These are phyloP conservation scores for Leishmania lainsoni DNA, from an alignment of 208 protist species.

Conservation along the genomic window DNA sequence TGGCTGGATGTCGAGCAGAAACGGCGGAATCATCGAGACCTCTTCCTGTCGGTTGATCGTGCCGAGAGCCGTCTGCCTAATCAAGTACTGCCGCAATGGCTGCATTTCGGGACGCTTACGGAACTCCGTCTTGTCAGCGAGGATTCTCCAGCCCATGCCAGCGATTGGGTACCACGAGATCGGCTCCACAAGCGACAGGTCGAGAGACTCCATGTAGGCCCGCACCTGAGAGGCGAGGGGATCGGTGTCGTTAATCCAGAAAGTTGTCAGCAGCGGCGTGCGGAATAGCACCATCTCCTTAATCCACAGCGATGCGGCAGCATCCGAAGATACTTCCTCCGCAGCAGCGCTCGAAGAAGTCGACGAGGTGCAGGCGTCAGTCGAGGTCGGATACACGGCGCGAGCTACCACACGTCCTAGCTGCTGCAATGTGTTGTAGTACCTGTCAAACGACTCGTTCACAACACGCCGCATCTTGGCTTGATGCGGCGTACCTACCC, in stretches of 20 bases:
- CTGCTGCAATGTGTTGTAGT: constrained; percentile 76
- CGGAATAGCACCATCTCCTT: constrained; percentile 74
- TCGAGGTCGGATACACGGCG: constrained; percentile 14
- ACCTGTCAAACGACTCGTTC: constrained; percentile 63
- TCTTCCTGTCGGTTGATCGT: constrained; percentile 88
- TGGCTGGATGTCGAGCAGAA: constrained; percentile 82
- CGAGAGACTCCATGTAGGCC: constrained; percentile 54
- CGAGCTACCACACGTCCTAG: constrained; percentile 38
- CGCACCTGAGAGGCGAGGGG: constrained; percentile 57
- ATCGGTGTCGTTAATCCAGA: constrained; percentile 88
- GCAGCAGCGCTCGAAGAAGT: neutral
- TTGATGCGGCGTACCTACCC: constrained; percentile 60
- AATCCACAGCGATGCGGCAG: constrained; percentile 39
- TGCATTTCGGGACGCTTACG: constrained; percentile 74
- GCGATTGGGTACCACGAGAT: constrained; percentile 84
- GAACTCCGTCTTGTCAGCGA: constrained; percentile 78
- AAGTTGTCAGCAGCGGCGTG: constrained; percentile 71
- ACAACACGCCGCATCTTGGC: constrained; percentile 50
- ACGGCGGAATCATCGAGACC: constrained; percentile 84
- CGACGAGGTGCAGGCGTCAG: neutral
- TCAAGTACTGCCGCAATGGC: constrained; percentile 75
- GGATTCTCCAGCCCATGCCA: constrained; percentile 82
- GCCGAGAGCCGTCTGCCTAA: constrained; percentile 78
- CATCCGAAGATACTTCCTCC: constrained; percentile 1
- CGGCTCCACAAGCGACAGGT: constrained; percentile 59